Base-by-base conservation (phyloP, 2,329 filamentous ascomycete genomes). In the Pseudogymnoascus sp. region DNA sequence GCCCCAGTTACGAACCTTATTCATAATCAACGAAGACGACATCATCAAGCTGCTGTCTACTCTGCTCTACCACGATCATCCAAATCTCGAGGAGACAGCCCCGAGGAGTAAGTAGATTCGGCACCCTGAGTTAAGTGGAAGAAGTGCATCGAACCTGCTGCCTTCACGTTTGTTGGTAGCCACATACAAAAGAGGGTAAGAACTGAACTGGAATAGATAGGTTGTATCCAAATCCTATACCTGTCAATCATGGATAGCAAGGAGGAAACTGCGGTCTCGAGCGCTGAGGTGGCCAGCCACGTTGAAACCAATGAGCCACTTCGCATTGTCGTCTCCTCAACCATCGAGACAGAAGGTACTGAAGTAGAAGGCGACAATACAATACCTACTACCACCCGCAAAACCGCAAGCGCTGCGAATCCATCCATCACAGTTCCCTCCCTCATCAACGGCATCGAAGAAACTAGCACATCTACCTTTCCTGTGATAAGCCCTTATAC, bases 401-500 rank as follows among this genome's bases (percentile, higher is more conserved):
- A 52, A 30, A 52, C 45, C 6, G 45, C 45, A 30, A 52, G 45
- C 26, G 23, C 45, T 18, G n/a, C 45, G 5, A 13, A n/a, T 30
- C n/a, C 23, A 52, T 15, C 23, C n/a, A 52, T 62, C 65, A 72
- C 67, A 5, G 70, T 76, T 15, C 77, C 78, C 18, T 74, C 79
- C 62, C 72, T 52, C 8, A 78, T 80, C 64, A 74, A 76, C 58
- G 76, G 76, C 66, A 70, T 77, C 63, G 75, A 79, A 63, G 68
- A 75, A 58, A 72, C 66, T 3, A 74, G 75, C 4, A 63, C 65
- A 1, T 74, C 72, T 7, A 77, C 74, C 39, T 78, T 79, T 64
- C 62, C 72, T 34, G 77, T 85, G 30, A 71, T 72, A 59, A 79
- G 74, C 59, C 82, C 83, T 2, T 68, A 71, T 6, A 77, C 77